These are phyloP conservation scores for Alternaria tenuissima DNA, from an alignment of 2,329 filamentous ascomycete genomes.

Conservation along the genomic window DNA sequence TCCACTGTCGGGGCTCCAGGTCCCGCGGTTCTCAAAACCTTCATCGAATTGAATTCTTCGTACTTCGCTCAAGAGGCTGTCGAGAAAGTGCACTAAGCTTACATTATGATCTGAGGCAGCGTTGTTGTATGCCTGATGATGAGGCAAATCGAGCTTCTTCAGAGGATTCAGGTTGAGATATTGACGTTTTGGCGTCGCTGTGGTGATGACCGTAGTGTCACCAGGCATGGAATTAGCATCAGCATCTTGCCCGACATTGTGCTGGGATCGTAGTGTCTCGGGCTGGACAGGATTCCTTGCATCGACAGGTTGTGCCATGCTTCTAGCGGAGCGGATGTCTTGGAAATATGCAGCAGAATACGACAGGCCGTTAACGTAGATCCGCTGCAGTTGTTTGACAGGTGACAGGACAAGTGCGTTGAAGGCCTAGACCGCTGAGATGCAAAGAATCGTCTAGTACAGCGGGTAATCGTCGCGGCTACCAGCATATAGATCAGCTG, in stretches of 20 bases:
- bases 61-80: constrained; percentile 29
- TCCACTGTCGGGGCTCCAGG: constrained; percentile 20
- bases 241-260: background rate
- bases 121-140: constrained; percentile 22
- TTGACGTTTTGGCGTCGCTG: background rate
- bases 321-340: constrained; percentile 27
- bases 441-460: background rate
- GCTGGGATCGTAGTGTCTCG: background rate
- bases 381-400: constrained; percentile 12
- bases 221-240: background rate
- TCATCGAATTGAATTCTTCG: constrained; percentile 26
- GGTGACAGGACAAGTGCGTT: constrained; percentile 4
- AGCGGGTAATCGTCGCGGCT: background rate
- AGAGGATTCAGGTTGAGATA: constrained; percentile 21
- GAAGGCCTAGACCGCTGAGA: constrained; percentile 13
- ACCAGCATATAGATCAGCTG: constrained; percentile 1
- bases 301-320: constrained; percentile 12
- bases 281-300: constrained; percentile 10
- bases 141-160: constrained; percentile 27
- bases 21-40: constrained; percentile 21
- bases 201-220: background rate
- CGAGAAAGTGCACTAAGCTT: constrained; percentile 27
- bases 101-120: constrained; percentile 6
- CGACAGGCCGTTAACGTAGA: constrained; percentile 2
- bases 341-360: constrained; percentile 10